A percentile compares a stretch with the other conserved stretches of the same genome.
These are phyloP conservation scores for Solanum lignicaule DNA, from an alignment of 257 asterid species.

Conservation along the genomic window DNA sequence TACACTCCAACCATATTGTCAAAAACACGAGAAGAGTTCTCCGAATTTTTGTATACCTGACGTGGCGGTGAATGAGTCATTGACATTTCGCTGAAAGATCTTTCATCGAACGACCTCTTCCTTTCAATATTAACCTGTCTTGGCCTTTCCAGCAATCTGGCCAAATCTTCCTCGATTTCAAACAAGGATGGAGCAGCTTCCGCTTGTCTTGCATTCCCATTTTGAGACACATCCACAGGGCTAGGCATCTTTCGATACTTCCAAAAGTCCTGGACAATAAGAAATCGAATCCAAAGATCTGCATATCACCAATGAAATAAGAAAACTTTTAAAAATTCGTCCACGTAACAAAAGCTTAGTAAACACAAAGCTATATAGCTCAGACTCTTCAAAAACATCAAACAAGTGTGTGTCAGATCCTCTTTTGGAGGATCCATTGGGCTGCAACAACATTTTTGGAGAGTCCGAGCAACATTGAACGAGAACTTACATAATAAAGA, in stretches of 20 bases:
- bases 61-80: slow-evolving; percentile 52
- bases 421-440: not conserved
- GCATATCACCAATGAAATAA: slow-evolving; percentile 3
- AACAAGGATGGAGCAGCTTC: slow-evolving; percentile 54
- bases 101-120: slow-evolving; percentile 85
- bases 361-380: not conserved
- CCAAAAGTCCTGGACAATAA: not conserved
- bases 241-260: slow-evolving; percentile 33
- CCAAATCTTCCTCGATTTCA: slow-evolving; percentile 63
- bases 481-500: not conserved
- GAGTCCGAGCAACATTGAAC: not conserved
- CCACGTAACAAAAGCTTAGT: not conserved
- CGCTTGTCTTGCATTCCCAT: slow-evolving; percentile 32
- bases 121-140: slow-evolving; percentile 57
- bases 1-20: slow-evolving; percentile 39
- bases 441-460: not conserved
- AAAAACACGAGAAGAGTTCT: slow-evolving; percentile 54
- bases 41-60: slow-evolving; percentile 31
- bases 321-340: not conserved
- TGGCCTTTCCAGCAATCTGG: slow-evolving; percentile 48
- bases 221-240: slow-evolving; percentile 26
- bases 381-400: not conserved
- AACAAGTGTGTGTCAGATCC: not conserved
- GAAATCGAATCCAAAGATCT: slow-evolving; percentile 9
- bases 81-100: slow-evolving; percentile 75